Conservation (phyloP, 2,329 filamentous ascomycete genomes). For the Thielaviopsis ethacetica region DNA sequence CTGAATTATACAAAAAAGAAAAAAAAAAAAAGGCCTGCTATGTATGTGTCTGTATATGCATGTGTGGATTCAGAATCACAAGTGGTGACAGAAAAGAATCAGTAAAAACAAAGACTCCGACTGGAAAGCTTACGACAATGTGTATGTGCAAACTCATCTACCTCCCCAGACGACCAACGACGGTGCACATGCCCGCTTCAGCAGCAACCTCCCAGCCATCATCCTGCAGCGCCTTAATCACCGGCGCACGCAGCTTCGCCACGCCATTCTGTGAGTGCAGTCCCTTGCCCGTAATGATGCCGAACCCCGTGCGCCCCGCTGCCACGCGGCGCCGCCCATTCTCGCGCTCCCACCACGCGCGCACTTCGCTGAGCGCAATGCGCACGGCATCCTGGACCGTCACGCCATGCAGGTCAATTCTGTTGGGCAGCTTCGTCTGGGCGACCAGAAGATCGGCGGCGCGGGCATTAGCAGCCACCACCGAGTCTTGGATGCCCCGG, state of each 20-base stretch:
- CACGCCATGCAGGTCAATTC: constrained; percentile 70
- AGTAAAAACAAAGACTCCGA: too few species aligned
- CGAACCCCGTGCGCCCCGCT: constrained; percentile 41
- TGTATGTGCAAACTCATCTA: not conserved
- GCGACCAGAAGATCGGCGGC: constrained; percentile 57
- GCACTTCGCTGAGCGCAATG: constrained; percentile 53
- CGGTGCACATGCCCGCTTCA: constrained; percentile 50
- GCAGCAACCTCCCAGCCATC: constrained; percentile 75
- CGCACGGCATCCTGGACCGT: constrained; percentile 64
- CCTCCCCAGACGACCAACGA: constrained; percentile 24
- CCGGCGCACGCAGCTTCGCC: constrained; percentile 60
- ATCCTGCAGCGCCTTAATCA: constrained; percentile 55
- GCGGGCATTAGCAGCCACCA: not conserved
- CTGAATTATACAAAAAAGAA: not conserved
- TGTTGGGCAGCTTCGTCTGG: constrained; percentile 29
- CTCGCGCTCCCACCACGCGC: constrained; percentile 50
- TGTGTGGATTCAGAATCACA: too few species aligned
- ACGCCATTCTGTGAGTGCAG: constrained; percentile 62
- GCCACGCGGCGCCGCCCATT: not conserved
- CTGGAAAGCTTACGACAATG: too few species aligned
- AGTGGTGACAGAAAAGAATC: too few species aligned
- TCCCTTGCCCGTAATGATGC: constrained; percentile 68
- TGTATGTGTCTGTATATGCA: too few species aligned
- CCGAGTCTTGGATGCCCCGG: constrained; percentile 38
- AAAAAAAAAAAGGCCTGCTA: not conserved